Evolutionary conservation across 2,329 filamentous ascomycete genomes (phyloP).

Genomic region (Fusarium sp.): DNA sequence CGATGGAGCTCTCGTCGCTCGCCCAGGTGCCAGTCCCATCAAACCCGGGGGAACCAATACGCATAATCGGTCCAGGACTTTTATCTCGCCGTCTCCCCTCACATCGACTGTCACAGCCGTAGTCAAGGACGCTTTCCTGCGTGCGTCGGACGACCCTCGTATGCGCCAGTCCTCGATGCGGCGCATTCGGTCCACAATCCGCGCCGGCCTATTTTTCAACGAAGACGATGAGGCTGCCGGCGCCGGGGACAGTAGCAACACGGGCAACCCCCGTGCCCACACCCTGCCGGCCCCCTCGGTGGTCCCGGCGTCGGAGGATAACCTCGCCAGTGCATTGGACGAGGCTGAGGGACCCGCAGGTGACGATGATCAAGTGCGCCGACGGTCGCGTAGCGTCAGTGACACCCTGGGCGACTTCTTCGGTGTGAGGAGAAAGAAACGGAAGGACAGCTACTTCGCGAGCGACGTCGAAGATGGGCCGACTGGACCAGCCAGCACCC

Average conservation of each 20-base stretch:
- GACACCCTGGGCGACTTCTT: constrained; percentile 61
- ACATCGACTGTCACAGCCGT: constrained; percentile 73
- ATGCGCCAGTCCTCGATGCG: constrained; percentile 62
- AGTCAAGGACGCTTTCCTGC: constrained; percentile 69
- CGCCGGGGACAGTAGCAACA: constrained; percentile 9
- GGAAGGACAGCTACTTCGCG: constrained; percentile 42
- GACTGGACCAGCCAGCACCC: constrained; percentile 17
- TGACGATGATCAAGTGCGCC: constrained; percentile 43
- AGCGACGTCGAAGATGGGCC: constrained; percentile 43
- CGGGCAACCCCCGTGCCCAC: constrained; percentile 36
- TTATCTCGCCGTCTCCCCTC: constrained; percentile 73
- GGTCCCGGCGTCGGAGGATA: constrained; percentile 48
- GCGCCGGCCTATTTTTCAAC: constrained; percentile 70
- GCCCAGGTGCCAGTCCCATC: constrained; percentile 47
- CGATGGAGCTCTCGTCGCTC: constrained; percentile 51
- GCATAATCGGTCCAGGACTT: constrained; percentile 59
- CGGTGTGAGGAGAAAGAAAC: constrained; percentile 53
- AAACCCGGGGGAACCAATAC: constrained; percentile 46
- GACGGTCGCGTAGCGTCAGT: constrained; percentile 59
- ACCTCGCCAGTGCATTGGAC: constrained; percentile 40
- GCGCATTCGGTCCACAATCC: constrained; percentile 65
- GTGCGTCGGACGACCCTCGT: constrained; percentile 59
- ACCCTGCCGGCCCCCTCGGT: constrained; percentile 37
- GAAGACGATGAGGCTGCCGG: constrained; percentile 57
- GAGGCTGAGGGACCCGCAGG: constrained; percentile 32